A percentile compares a stretch with the other conserved stretches of the same genome.
phyloP scores from a whole-genome alignment of 164 flowering plant species.

The Stephania yunnanensis region DNA sequence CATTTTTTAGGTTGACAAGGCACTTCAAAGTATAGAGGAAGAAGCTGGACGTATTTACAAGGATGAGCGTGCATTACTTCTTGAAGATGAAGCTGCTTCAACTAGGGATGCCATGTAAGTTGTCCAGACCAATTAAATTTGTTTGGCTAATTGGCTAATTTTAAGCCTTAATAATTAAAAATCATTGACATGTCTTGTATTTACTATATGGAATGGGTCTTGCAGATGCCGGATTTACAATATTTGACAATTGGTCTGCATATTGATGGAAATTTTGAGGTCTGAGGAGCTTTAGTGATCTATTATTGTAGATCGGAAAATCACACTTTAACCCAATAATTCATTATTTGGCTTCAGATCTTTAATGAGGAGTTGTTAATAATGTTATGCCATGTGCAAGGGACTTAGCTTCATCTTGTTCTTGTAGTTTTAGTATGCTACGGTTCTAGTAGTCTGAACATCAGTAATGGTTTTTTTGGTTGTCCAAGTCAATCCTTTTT shows the following conservation, averaged over 20 bases:
- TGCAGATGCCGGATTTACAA: background rate
- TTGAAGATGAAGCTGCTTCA: slow-evolving; percentile 92
- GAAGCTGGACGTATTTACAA: slow-evolving; percentile 93
- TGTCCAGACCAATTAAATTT: background rate
- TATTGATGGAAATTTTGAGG: background rate
- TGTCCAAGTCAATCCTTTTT: too few relatives aligned
- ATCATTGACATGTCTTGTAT: background rate
- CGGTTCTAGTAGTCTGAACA: too few relatives aligned
- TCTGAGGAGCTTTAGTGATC: background rate
- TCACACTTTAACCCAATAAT: background rate
- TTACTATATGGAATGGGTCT: background rate
- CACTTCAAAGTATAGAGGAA: slow-evolving; percentile 86
- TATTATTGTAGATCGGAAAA: background rate
- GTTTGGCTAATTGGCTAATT: background rate
- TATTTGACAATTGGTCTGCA: background rate
- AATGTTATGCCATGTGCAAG: too few relatives aligned
- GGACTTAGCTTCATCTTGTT: too few relatives aligned
- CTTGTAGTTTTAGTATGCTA: background rate
- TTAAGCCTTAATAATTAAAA: background rate
- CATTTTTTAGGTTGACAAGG: slow-evolving; percentile 76
- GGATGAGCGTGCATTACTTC: slow-evolving; percentile 75
- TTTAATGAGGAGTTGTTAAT: too few relatives aligned
- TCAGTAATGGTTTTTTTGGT: too few relatives aligned
- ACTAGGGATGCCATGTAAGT: slow-evolving; percentile 94
- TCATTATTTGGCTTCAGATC: background rate